These are phyloP conservation scores for Wickerhamomyces bovis DNA, from an alignment of 805 yeast species.

Conservation along the genomic window DNA sequence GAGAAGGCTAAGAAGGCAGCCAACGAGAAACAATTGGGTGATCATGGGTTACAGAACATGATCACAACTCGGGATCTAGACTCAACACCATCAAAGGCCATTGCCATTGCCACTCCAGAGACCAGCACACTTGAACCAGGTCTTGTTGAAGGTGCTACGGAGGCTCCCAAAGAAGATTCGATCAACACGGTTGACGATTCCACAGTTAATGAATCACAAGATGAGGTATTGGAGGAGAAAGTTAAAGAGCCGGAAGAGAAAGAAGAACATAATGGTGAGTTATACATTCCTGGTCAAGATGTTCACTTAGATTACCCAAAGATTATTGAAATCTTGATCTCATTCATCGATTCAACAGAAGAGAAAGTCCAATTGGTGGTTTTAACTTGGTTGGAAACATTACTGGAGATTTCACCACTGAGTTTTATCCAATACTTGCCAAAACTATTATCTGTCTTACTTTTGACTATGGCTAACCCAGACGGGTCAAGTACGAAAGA, in stretches of 20 bases:
- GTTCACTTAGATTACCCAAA: slow-evolving; percentile 73
- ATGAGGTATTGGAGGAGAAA: neutral
- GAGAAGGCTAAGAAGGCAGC: slow-evolving; percentile 12
- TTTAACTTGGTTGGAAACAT: slow-evolving; percentile 72
- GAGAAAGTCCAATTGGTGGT: slow-evolving; percentile 75
- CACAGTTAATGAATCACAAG: neutral
- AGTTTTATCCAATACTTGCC: slow-evolving; percentile 73
- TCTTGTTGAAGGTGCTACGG: neutral
- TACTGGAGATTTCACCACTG: slow-evolving; percentile 67
- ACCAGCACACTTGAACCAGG: neutral
- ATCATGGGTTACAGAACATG: slow-evolving; percentile 11
- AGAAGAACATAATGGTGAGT: slow-evolving; percentile 40
- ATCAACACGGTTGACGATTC: neutral
- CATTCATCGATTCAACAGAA: slow-evolving; percentile 64
- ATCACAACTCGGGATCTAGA: slow-evolving; percentile 17
- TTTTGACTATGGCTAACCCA: slow-evolving; percentile 50
- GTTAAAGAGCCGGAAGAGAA: slow-evolving; percentile 3
- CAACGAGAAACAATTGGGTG: slow-evolving; percentile 3
- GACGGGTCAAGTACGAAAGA: slow-evolving; percentile 41
- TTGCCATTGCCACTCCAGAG: slow-evolving; percentile 1
- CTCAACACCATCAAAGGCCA: slow-evolving; percentile 21
- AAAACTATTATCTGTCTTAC: slow-evolving; percentile 60
- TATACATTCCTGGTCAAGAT: slow-evolving; percentile 74
- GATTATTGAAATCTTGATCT: slow-evolving; percentile 74
- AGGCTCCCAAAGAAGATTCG: neutral